Conservation (phyloP, 495 filamentous ascomycete species). For the Pseudomonodictys pantanalensis region DNA sequence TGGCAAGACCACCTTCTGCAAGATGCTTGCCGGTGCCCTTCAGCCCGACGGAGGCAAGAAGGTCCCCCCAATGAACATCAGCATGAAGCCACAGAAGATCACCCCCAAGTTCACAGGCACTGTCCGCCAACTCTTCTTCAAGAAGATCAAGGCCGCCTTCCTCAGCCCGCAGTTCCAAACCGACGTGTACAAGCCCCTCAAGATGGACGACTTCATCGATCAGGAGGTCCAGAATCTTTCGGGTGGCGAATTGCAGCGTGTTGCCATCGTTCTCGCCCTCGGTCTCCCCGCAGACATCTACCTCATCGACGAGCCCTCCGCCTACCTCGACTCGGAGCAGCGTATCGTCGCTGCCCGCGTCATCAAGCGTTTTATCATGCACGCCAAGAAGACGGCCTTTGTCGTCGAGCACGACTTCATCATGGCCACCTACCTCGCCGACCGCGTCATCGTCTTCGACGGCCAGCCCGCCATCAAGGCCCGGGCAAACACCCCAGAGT, state of each 20-base stretch:
- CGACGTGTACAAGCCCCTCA: constrained; percentile 97
- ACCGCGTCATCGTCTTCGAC: constrained; percentile 97
- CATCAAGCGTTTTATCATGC: constrained; percentile 99
- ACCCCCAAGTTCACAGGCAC: constrained; percentile 96
- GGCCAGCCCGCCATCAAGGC: constrained; percentile 85
- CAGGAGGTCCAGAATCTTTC: constrained; percentile 99
- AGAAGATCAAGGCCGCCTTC: constrained; percentile 96
- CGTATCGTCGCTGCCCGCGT: constrained; percentile 95
- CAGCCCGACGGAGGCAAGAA: constrained; percentile 76
- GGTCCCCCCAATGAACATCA: constrained; percentile 91
- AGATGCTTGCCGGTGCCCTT: constrained; percentile 85
- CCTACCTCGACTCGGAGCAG: constrained; percentile 95
- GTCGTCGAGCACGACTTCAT: constrained; percentile 99
- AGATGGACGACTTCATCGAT: constrained; percentile 97
- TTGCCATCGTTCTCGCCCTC: constrained; percentile 93
- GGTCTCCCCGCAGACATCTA: constrained; percentile 98
- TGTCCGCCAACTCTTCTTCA: constrained; percentile 92
- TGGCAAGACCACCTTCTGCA: constrained; percentile 96
- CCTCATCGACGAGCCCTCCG: constrained; percentile 80
- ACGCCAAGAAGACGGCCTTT: constrained; percentile 98
- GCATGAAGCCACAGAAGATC: constrained; percentile 99
- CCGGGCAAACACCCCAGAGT: constrained; percentile 84
- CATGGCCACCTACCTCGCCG: constrained; percentile 96
- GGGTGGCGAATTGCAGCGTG: constrained; percentile 97
- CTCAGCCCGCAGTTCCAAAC: constrained; percentile 97